Base-by-base conservation (phyloP, 2,329 filamentous ascomycete genomes). In the Arthrinium puccinioides region DNA sequence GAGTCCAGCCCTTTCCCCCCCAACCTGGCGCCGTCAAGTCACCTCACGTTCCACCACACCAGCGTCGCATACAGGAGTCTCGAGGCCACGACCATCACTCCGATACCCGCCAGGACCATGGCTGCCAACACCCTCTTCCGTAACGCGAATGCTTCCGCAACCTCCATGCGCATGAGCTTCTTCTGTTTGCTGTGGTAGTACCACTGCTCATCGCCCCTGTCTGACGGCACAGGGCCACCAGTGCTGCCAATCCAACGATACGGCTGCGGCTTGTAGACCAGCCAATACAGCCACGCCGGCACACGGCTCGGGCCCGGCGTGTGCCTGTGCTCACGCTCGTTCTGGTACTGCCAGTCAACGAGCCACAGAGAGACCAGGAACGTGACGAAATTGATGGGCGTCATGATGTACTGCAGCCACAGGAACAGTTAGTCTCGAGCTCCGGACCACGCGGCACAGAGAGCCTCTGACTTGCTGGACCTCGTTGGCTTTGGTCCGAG, bases 311-410 rank as follows among this genome's bases (percentile, higher is more conserved):
- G 57, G 60, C 31, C 60, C 54, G 48, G 35, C 36, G 49, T 46
- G 11, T 26, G 42, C 38, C 36, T 44, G 24, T 42, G 33, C 33
- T 62, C 45, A 57, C 78, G 66, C 56, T 67, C 52, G 50, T 66
- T 51, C 49, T 75, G 60, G 69, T 76, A 64, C 40, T 67, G 67
- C 35, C 70, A 61, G 60, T 84, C 79, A 29, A 84, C 69, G 36
- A 82, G 57, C 52, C 71, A 67, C 31, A 85, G 71, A 2, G 80
- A 84, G 45, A 84, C 31, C 28, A 86, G 55, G 59, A 84, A 84
- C 16, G 76, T 72, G 35, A 76, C 63, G 54, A 84, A 74, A 45
- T 77, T 67, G 43, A 84, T 47, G 7, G 82, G 79, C 0, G 78
- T 81, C 59, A 82, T 66, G 47, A 84, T 47, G 15, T 65, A 38